Conservation (phyloP, 352 stramenopile genomes). For the Globisporangium emineosum region DNA sequence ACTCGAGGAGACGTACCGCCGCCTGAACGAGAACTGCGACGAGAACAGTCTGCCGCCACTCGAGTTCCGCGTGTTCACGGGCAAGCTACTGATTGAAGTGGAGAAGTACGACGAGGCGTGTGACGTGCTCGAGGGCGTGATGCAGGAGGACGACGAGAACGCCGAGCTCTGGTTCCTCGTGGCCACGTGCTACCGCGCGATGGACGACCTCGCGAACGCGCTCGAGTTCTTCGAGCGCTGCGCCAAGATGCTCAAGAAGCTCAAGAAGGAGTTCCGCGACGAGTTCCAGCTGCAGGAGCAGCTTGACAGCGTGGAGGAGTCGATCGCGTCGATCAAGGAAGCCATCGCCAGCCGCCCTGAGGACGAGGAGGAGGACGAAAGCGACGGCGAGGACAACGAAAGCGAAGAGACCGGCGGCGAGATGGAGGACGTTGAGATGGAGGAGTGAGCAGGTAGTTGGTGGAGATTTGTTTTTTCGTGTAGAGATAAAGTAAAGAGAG, state of each 20-base stretch:
- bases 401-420: slow-evolving; percentile 31
- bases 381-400: slow-evolving; percentile 38
- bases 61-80: slow-evolving; percentile 81
- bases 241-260: slow-evolving; percentile 67
- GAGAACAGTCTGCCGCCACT: slow-evolving; percentile 75
- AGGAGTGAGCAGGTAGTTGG: slow-evolving; percentile 36
- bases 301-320: slow-evolving; percentile 73
- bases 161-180: slow-evolving; percentile 89
- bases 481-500: slow-evolving; percentile 21
- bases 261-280: slow-evolving; percentile 67
- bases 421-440: slow-evolving; percentile 79
- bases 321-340: slow-evolving; percentile 48
- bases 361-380: slow-evolving; percentile 50
- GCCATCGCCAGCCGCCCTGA: slow-evolving; percentile 56
- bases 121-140: slow-evolving; percentile 82
- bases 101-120: slow-evolving; percentile 79
- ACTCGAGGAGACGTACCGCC: slow-evolving; percentile 90
- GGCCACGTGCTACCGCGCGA: slow-evolving; percentile 81
- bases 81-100: slow-evolving; percentile 86
- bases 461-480: slow-evolving; percentile 3
- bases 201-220: slow-evolving; percentile 76
- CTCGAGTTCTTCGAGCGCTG: slow-evolving; percentile 88
- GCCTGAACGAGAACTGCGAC: slow-evolving; percentile 77
- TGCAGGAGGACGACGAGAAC: slow-evolving; percentile 90
- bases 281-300: slow-evolving; percentile 79